These are phyloP conservation scores for Periglandula ipomoeae DNA, from an alignment of 2,329 filamentous ascomycete genomes.

Conservation along the genomic window DNA sequence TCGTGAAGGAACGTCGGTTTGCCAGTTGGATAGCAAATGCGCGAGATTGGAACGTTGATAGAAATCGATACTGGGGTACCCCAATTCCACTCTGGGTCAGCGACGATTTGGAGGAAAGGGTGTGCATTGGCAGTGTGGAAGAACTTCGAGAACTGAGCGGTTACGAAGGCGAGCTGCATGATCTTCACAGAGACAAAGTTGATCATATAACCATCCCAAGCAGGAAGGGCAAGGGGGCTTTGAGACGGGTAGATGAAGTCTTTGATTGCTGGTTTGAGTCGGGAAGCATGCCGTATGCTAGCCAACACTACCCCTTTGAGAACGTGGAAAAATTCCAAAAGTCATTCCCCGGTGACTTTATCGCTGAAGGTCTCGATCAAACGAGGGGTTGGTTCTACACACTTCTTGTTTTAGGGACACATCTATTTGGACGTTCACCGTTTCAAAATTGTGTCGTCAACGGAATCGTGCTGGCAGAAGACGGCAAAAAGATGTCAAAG, in stretches of 20 bases:
- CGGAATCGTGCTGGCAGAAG: constrained; percentile 85
- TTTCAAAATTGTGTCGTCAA: constrained; percentile 98
- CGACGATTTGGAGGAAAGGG: constrained; percentile 75
- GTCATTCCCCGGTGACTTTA: constrained; percentile 86
- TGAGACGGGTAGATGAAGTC: constrained; percentile 76
- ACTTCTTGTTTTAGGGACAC: constrained; percentile 75
- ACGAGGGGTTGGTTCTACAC: constrained; percentile 98
- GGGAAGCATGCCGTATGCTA: constrained; percentile 90
- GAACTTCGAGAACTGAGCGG: constrained; percentile 82
- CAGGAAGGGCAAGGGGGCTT: constrained; percentile 73
- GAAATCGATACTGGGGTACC: constrained; percentile 93
- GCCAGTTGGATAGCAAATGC: constrained; percentile 86
- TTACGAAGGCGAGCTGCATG: constrained; percentile 71
- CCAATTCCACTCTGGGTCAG: constrained; percentile 88
- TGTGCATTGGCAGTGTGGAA: constrained; percentile 76
- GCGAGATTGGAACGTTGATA: constrained; percentile 89
- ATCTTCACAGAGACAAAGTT: constrained; percentile 87
- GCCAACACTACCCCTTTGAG: constrained; percentile 85
- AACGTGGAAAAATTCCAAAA: constrained; percentile 73
- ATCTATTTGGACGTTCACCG: constrained; percentile 74
- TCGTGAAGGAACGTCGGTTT: constrained; percentile 87
- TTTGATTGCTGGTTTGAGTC: constrained; percentile 98
- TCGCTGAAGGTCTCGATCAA: constrained; percentile 87
- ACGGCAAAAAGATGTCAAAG: constrained; percentile 99
- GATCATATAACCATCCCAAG: constrained; percentile 92